These are phyloP conservation scores for Hypoxylon sp. DNA, from an alignment of 2,329 filamentous ascomycete species.

Conservation along the genomic window DNA sequence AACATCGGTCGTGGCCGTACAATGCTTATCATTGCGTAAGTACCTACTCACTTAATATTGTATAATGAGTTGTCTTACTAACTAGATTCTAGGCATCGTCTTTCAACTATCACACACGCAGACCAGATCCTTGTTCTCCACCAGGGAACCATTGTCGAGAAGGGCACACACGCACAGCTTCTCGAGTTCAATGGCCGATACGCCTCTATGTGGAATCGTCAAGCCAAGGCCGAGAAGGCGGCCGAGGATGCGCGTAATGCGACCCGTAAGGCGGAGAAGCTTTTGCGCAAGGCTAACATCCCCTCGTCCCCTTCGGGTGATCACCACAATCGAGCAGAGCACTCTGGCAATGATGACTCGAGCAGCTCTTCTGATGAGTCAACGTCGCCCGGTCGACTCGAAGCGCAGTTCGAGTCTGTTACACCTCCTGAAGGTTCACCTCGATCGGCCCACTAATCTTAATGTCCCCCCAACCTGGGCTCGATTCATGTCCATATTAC, in stretches of 20 bases:
- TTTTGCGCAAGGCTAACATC: constrained; percentile 64
- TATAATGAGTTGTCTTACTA: constrained; percentile 36
- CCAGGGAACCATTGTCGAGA: constrained; percentile 80
- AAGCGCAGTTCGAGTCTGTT: constrained; percentile 33
- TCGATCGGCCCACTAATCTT: constrained; percentile 43
- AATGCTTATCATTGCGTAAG: constrained; percentile 92
- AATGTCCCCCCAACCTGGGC: constrained; percentile 32
- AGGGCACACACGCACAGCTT: constrained; percentile 82
- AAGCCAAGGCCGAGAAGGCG: constrained; percentile 81
- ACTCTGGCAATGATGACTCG: constrained; percentile 56
- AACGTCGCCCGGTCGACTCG: constrained; percentile 33
- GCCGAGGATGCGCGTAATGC: constrained; percentile 67
- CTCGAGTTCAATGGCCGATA: constrained; percentile 79
- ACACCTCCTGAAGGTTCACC: constrained; percentile 27
- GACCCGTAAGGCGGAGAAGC: constrained; percentile 56
- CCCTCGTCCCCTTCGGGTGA: constrained; percentile 47
- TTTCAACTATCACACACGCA: constrained; percentile 87
- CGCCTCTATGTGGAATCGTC: constrained; percentile 88
- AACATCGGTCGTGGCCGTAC: constrained; percentile 87
- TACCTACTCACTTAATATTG: constrained; percentile 46
- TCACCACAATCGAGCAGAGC: constrained; percentile 45
- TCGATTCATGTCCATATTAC: constrained; percentile 36
- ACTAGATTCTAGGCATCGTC: constrained; percentile 69
- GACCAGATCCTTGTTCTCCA: constrained; percentile 86
- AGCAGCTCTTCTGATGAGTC: constrained; percentile 52